A percentile compares a stretch with the other conserved stretches of the same genome.
Evolutionary conservation across 495 filamentous ascomycete genomes (phyloP).

Genomic region (Penicillium arizonense): DNA sequence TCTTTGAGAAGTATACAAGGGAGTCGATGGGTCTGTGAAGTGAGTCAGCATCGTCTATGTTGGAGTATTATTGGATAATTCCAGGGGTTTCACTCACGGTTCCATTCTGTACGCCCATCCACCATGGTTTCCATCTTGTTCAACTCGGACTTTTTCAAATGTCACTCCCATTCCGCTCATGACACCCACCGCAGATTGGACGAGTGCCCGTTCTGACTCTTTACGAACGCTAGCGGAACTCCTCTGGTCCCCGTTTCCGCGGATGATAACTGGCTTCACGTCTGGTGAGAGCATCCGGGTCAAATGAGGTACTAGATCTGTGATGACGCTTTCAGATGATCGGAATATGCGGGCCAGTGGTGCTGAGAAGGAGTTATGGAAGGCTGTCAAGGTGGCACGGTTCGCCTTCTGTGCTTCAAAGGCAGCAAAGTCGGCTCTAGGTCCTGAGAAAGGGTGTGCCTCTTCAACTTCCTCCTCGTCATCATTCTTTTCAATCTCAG

Average conservation of each 20-base stretch:
- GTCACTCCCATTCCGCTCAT: conserved; percentile 76
- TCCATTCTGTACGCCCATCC: conserved; percentile 94
- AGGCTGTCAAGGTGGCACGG: conserved; percentile 49
- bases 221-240: conserved; percentile 82
- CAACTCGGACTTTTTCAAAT: conserved; percentile 80
- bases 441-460: conserved; percentile 73
- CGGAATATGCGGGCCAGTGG: conserved; percentile 72
- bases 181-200: conserved; percentile 72
- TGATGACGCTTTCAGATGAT: conserved; percentile 67
- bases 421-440: conserved; percentile 74
- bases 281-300: conserved; percentile 80
- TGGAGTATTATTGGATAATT: not conserved
- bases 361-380: conserved; percentile 56
- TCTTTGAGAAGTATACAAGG: conserved; percentile 49
- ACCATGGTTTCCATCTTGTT: conserved; percentile 55
- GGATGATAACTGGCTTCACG: conserved; percentile 88
- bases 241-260: conserved; percentile 61
- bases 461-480: conserved; percentile 53
- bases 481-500: conserved; percentile 27
- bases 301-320: conserved; percentile 81
- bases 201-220: conserved; percentile 76
- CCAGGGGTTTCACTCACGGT: conserved; percentile 58
- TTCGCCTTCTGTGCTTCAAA: conserved; percentile 73
- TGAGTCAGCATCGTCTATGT: conserved; percentile 23
- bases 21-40: conserved; percentile 64